Percentiles rank a stretch among this genome's conserved stretches.
These are phyloP conservation scores for Adansonia madagascariensis DNA, from an alignment of 441 rosid genomes.

Conservation along the genomic window DNA sequence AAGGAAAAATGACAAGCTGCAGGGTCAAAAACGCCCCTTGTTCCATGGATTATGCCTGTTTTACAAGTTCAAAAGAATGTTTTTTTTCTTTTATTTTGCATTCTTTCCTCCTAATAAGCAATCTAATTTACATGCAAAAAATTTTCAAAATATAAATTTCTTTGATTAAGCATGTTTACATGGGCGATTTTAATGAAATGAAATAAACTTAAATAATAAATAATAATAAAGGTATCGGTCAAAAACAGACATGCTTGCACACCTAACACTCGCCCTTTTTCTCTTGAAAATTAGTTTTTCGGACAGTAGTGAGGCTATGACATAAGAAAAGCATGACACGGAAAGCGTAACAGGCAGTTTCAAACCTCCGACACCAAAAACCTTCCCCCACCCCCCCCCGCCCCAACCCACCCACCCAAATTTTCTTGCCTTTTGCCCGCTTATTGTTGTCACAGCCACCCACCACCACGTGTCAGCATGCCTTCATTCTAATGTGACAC, in stretches of 20 bases:
- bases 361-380: conserved; percentile 45
- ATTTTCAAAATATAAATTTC: neutral
- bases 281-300: conserved; percentile 26
- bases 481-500: conserved; percentile 23
- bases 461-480: conserved; percentile 47
- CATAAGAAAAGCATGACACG: conserved; percentile 79
- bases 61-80: neutral
- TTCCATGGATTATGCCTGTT: neutral
- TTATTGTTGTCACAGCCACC: conserved; percentile 42
- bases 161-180: neutral
- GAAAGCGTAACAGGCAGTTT: conserved; percentile 44
- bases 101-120: neutral
- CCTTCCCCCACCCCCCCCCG: conserved; percentile 40
- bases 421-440: conserved; percentile 42
- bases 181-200: neutral
- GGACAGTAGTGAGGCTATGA: conserved; percentile 25
- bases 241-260: conserved; percentile 12
- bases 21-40: neutral
- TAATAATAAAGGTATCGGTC: neutral
- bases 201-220: neutral
- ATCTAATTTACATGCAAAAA: neutral
- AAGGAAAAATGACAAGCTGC: neutral
- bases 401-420: conserved; percentile 34
- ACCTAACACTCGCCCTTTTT: neutral
- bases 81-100: neutral